A percentile compares a stretch with the other conserved stretches of the same genome.
These are phyloP conservation scores for Kwoniella sp. DNA, from an alignment of 768 basidiomycete genomes.

Conservation along the genomic window DNA sequence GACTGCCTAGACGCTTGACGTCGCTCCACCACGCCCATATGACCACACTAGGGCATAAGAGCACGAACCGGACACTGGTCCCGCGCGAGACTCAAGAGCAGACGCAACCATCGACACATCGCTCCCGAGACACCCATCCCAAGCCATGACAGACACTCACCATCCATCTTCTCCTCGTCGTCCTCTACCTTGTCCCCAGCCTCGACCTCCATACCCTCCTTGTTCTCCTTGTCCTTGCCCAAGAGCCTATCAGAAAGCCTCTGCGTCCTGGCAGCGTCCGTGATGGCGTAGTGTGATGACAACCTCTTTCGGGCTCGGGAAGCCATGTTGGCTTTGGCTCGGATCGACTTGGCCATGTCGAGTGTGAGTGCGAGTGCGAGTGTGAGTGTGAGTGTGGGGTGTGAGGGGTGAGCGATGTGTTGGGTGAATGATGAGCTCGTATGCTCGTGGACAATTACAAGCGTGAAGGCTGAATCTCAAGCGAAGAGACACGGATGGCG, in stretches of 20 bases:
- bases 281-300: conserved; percentile 39
- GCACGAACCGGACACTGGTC: no score
- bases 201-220: conserved; percentile 29
- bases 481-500: no score
- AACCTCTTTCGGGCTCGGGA: conserved; percentile 39
- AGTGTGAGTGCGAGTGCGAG: no score
- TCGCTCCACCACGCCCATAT: no score
- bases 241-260: conserved; percentile 34
- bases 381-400: neutral
- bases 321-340: conserved; percentile 43
- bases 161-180: conserved; percentile 18
- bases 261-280: conserved; percentile 38
- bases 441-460: no score
- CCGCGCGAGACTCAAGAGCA: no score
- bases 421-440: no score
- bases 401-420: conserved; percentile 2
- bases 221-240: conserved; percentile 39
- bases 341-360: conserved; percentile 49
- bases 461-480: no score
- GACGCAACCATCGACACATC: neutral
- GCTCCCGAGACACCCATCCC: neutral
- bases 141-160: conserved; percentile 10
- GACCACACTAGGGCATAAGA: no score
- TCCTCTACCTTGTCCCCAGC: conserved; percentile 32
- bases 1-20: no score